Evolutionary conservation across 345 rosid genomes (phyloP), one percentile per base, ranked within the genome.

Genomic region (Ceriops decandra): DNA sequence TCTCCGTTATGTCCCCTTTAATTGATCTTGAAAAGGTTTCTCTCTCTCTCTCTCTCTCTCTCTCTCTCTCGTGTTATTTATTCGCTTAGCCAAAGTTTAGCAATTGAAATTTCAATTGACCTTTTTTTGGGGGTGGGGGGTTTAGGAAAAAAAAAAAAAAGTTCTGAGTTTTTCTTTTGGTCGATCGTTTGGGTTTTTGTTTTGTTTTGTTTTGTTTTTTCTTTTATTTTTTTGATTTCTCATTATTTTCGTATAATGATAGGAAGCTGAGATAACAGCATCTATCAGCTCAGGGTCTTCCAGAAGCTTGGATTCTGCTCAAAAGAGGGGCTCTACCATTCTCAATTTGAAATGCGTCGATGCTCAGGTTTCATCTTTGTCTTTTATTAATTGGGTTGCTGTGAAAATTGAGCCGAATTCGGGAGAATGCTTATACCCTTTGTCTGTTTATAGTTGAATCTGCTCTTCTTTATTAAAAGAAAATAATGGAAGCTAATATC

Each of bases 261-360:
- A 87, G 91, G 96, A 89, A 54, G 88, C 97, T 10, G 97, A 89
- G 81, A 91, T 91, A 58, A 86, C 96, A 32, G 83, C 88, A 70
- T 91, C 97, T 6, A 78, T 91, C 53, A 78, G 68, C 77, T 81
- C 91, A 0, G 93, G 91, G 28, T 80, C 93, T 13, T 81, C 85
- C 7, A 79, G 95, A 63, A 89, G 80, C 76, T 68, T 89, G 35
- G 92, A 86, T 11, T 71, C 82, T 63, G 84, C 96, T 69, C 95
- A 85, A 59, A 87, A 79, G 84, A 86, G 80, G 68, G 97, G 97
- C 38, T 87, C 86, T 6, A 82, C 90, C 9, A 80, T 91, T 46
- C 88, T 89, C 76, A 89, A 91, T 73, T 59, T 91, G 85, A 91
- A 87, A 80, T 89, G 95, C 64, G 85, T 85, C 64, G 93, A 89